Evolutionary conservation across 2,329 filamentous ascomycete species (phyloP), one percentile per base, ranked within the genome.

Genomic region (Colletotrichum sp.): DNA sequence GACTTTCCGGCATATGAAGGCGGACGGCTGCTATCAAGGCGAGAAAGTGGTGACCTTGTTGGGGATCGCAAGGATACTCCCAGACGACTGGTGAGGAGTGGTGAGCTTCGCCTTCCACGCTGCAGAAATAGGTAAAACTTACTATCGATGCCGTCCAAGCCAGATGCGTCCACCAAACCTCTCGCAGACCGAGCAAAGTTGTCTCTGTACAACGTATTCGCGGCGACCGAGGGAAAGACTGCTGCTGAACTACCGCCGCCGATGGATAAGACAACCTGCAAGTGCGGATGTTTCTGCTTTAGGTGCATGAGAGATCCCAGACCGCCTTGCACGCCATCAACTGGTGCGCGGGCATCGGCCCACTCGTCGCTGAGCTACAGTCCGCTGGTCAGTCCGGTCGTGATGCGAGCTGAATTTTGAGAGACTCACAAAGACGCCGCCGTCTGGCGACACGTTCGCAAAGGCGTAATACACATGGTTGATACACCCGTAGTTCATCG

Each of bases 381-480:
- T 31, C 8, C 27, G 16, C 29, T 47, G 54, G 64, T 71, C 57
- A 75, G 69, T 47, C 43, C 29, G 36, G 34, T 27, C 27, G 55
- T 68, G 8, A 59, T 74, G 69, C 51, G 47, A 58, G 31, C 51
- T 47, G 64, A 62, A 38, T 33, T 70, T 68, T n/a, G 57, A 34
- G 65, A 75, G 16, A 87, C 90, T 86, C 84, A 96, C 94, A 87
- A 94, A 93, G 75, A 96, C 91, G 67, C 90, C 90, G 64, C 94
- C 94, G 80, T 95, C 93, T 65, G 88, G 84, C 76, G 91, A 90
- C 57, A 96, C 90, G 83, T 90, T 93, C 72, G 94, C 94, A 88
- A 94, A 96, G 15, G 94, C 93, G 81, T 96, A 96, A 83, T 95
- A 96, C 31, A 96, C 91, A 80, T 95, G 93, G 77, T 93, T 95